Percentiles rank a stretch among this genome's conserved stretches.
These are phyloP conservation scores for Heterotrichella gracilis DNA, from an alignment of 352 stramenopile genomes.

Conservation along the genomic window DNA sequence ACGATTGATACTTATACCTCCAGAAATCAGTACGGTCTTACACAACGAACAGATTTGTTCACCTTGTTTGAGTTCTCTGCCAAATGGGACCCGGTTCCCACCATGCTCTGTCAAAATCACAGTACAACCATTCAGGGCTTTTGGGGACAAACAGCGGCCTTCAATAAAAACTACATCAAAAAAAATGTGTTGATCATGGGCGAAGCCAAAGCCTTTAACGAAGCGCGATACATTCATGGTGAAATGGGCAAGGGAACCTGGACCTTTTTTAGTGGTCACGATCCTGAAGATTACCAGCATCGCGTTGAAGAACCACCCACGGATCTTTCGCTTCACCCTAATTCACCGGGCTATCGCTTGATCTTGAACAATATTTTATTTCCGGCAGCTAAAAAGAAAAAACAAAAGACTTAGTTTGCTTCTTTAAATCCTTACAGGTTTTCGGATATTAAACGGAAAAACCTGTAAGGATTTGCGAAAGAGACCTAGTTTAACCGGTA, in stretches of 20 bases:
- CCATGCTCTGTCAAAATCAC: not conserved
- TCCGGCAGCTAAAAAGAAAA: not conserved
- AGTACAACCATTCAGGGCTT: not conserved
- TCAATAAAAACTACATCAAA: not conserved
- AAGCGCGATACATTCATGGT: not conserved
- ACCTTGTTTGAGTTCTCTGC: not conserved
- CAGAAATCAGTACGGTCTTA: not conserved
- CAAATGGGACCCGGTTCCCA: not conserved
- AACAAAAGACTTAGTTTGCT: not conserved
- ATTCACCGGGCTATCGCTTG: not conserved
- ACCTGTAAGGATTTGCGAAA: no score
- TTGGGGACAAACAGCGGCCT: not conserved
- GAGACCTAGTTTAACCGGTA: no score
- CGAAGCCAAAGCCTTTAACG: not conserved
- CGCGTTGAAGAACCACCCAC: not conserved
- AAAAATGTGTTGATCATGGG: not conserved
- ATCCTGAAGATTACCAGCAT: not conserved
- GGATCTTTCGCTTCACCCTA: not conserved
- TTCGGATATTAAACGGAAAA: no score
- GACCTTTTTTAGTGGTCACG: not conserved
- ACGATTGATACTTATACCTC: not conserved
- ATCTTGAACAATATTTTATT: not conserved
- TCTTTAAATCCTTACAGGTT: no score
- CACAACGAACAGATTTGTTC: not conserved
- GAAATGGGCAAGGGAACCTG: not conserved